These are phyloP conservation scores for Phaeosphaeriaceae sp. DNA, from an alignment of 2,329 filamentous ascomycete genomes.

Conservation along the genomic window DNA sequence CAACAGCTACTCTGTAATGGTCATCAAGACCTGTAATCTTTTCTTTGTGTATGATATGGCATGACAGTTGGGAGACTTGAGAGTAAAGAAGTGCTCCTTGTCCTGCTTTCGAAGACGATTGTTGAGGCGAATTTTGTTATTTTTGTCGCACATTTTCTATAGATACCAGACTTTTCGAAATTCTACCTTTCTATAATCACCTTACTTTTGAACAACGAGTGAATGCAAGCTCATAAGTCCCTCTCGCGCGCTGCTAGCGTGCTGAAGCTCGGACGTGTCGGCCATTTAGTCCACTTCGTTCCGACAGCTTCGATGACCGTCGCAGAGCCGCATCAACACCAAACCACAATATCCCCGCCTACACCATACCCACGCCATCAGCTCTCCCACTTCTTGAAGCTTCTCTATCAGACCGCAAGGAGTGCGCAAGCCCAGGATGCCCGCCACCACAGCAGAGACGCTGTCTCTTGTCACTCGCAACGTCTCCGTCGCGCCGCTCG, in stretches of 20 bases:
- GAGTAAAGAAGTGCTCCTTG: too few species aligned
- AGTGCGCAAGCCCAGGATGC: constrained; percentile 65
- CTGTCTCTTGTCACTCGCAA: constrained; percentile 92
- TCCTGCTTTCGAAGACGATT: not conserved
- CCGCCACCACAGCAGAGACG: constrained; percentile 94
- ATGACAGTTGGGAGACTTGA: not conserved
- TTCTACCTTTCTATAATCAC: not conserved
- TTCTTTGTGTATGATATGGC: constrained; percentile 12
- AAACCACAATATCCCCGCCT: constrained; percentile 23
- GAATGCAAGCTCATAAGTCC: not conserved
- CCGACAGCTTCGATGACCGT: constrained; percentile 41
- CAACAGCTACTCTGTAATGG: constrained; percentile 64
- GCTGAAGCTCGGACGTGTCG: constrained; percentile 25
- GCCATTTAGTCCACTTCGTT: constrained; percentile 9
- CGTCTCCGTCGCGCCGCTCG: constrained; percentile 96
- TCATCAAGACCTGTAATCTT: not conserved
- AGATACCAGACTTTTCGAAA: constrained; percentile 26
- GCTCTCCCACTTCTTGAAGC: constrained; percentile 10
- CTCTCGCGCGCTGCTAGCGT: constrained; percentile 16
- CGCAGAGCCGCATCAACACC: constrained; percentile 46
- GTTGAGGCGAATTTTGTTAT: not conserved
- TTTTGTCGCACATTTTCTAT: constrained; percentile 12
- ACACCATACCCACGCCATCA: constrained; percentile 17
- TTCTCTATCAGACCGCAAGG: constrained; percentile 8
- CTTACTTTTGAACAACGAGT: too few species aligned